These are phyloP conservation scores for Ustilago esculenta DNA, from an alignment of 1,284 basidiomycete genomes.

Conservation along the genomic window DNA sequence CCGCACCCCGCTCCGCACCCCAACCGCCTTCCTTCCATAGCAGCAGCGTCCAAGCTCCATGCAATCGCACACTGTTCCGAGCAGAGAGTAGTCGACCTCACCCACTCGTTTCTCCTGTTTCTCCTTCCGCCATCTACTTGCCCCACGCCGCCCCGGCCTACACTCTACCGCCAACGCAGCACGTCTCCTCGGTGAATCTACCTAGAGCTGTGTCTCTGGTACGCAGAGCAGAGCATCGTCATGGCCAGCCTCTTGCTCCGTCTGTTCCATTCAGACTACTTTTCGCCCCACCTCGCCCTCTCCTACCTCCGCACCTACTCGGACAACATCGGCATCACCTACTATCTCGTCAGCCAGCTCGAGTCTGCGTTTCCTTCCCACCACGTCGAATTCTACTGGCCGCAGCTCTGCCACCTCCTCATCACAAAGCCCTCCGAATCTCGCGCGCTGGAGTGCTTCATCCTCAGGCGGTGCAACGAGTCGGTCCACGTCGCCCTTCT, in stretches of 20 bases:
- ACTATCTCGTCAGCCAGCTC: conserved; percentile 63
- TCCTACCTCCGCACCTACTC: conserved; percentile 63
- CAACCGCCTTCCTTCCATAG: too few relatives aligned
- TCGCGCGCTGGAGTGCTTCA: conserved; percentile 61
- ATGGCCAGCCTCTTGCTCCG: conserved; percentile 65
- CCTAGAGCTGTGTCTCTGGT: not conserved
- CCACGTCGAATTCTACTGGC: conserved; percentile 66
- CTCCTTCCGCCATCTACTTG: not conserved
- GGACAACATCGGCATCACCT: conserved; percentile 66
- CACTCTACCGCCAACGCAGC: too few relatives aligned
- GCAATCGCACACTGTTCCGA: not conserved
- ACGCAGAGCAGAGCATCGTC: too few relatives aligned
- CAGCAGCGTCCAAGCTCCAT: not conserved
- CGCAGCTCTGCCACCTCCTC: conserved; percentile 65
- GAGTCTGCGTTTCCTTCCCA: conserved; percentile 51
- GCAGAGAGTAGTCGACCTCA: too few relatives aligned
- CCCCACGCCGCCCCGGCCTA: too few relatives aligned
- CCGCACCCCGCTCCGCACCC: too few relatives aligned
- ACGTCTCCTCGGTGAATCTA: too few relatives aligned
- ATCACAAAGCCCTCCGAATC: conserved; percentile 62
- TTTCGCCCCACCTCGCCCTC: conserved; percentile 65
- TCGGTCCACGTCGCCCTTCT: conserved; percentile 64
- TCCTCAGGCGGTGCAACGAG: conserved; percentile 61
- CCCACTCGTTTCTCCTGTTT: too few relatives aligned
- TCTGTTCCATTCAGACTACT: conserved; percentile 66